Conservation (phyloP, 306 rosid species). For the Sindora glabra region DNA sequence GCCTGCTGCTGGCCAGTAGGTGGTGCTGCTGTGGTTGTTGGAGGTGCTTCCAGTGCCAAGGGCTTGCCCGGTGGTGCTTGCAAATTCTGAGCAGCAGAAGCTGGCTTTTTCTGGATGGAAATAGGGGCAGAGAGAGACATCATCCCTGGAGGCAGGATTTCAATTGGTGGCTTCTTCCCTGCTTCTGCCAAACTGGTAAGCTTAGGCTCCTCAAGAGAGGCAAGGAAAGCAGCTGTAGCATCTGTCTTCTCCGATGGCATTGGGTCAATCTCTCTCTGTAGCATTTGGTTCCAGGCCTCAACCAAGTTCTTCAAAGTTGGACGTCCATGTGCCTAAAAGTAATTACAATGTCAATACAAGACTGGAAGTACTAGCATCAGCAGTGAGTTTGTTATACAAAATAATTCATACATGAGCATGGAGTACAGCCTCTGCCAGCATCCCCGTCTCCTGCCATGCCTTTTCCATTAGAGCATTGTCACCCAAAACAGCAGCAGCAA, state of each 20-base stretch:
- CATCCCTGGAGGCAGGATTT: constrained; percentile 96
- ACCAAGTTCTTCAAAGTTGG: constrained; percentile 89
- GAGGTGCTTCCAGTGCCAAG: constrained; percentile 74
- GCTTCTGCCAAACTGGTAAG: constrained; percentile 93
- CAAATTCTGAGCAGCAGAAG: constrained; percentile 44
- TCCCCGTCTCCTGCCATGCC: constrained; percentile 99
- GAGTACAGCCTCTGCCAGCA: constrained; percentile 98
- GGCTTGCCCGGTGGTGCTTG: constrained; percentile 61
- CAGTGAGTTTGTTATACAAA: not conserved
- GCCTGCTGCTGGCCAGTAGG: constrained; percentile 30
- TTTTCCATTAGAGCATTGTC: constrained; percentile 97
- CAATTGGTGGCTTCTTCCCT: constrained; percentile 87
- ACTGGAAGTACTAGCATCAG: constrained; percentile 7
- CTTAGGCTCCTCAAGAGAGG: constrained; percentile 92
- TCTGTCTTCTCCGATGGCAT: constrained; percentile 61
- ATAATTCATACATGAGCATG: constrained; percentile 75
- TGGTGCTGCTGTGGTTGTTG: constrained; percentile 33
- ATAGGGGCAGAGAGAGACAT: constrained; percentile 61
- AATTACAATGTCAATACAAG: constrained; percentile 12
- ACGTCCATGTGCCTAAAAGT: constrained; percentile 86
- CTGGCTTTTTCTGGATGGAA: constrained; percentile 63
- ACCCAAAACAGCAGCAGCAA: constrained; percentile 91
- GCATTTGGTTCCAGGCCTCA: constrained; percentile 84
- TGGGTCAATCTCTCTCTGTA: constrained; percentile 87
- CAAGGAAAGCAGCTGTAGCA: constrained; percentile 83